phyloP scores from a whole-genome alignment of 371 early-diverging fungal species.

The Coemansia sp. region DNA sequence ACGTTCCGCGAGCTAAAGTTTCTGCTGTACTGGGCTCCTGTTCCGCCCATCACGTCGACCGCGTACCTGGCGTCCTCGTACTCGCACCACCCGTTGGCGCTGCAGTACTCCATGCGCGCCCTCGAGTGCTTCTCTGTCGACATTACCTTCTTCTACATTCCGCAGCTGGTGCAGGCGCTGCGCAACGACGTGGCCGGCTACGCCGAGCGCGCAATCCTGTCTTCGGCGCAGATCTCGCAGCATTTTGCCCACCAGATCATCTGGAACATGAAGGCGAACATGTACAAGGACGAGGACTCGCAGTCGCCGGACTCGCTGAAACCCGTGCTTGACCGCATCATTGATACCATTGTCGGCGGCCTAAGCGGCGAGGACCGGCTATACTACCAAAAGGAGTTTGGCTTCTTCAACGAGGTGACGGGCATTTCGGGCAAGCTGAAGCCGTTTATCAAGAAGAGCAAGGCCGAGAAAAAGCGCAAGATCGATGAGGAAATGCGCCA shows the following conservation, averaged over 20 bases:
- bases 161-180: constrained; percentile 98
- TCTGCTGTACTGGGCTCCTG: constrained; percentile 87
- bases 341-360: constrained; percentile 69
- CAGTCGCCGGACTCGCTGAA: constrained; percentile 74
- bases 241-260: constrained; percentile 99
- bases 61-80: constrained; percentile 70
- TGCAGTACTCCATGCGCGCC: constrained; percentile 92
- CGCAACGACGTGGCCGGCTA: constrained; percentile 88
- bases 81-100: constrained; percentile 75
- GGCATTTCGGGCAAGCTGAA: constrained; percentile 96
- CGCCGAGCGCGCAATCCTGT: constrained; percentile 88
- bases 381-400: constrained; percentile 94
- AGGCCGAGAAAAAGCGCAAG: constrained; percentile 94
- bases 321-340: constrained; percentile 83
- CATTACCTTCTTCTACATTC: constrained; percentile 96
- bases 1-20: constrained; percentile 57
- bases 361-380: constrained; percentile 82
- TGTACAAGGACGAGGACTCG: constrained; percentile 82
- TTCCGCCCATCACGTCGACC: constrained; percentile 90
- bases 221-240: constrained; percentile 88
- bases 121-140: constrained; percentile 89
- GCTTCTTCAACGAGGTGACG: constrained; percentile 93
- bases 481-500: constrained; percentile 97
- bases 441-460: constrained; percentile 89
- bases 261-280: constrained; percentile 99